phyloP scores from a whole-genome alignment of 768 basidiomycete genomes.

The Trametes coccinea region DNA sequence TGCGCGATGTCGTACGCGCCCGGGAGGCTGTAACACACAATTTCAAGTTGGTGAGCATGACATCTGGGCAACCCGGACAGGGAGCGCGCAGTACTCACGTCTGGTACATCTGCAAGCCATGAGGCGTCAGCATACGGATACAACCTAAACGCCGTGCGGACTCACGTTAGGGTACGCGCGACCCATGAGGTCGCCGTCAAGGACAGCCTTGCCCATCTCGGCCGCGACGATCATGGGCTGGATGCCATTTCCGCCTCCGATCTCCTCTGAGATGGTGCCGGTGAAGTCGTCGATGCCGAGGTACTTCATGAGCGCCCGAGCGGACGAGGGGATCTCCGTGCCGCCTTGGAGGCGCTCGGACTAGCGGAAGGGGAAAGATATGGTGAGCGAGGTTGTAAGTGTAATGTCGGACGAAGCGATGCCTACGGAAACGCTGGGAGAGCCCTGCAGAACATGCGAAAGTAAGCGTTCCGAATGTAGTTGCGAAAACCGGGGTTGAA shows the following conservation, averaged over 20 bases:
- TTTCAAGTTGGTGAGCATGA: too few species aligned
- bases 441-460: conserved; percentile 17
- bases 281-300: conserved; percentile 25
- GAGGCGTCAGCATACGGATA: background rate
- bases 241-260: conserved; percentile 44
- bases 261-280: conserved; percentile 36
- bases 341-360: conserved; percentile 31
- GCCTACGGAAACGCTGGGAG: conserved; percentile 25
- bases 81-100: conserved; percentile 11
- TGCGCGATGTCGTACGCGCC: conserved; percentile 29
- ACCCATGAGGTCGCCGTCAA: conserved; percentile 43
- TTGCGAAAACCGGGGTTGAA: background rate
- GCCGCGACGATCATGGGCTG: conserved; percentile 33
- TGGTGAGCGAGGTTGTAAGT: background rate
- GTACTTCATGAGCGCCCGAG: conserved; percentile 27
- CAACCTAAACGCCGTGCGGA: background rate
- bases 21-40: conserved; percentile 25
- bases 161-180: conserved; percentile 36
- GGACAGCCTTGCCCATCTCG: conserved; percentile 31
- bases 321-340: conserved; percentile 26
- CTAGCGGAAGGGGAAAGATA: conserved; percentile 2
- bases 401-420: conserved; percentile 2
- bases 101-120: conserved; percentile 29
- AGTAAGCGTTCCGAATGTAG: background rate
- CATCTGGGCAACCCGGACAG: too few species aligned